A percentile compares a stretch with the other conserved stretches of the same genome.
phyloP scores from a whole-genome alignment of 2,329 filamentous ascomycete species.

The Fusarium mexicanum region DNA sequence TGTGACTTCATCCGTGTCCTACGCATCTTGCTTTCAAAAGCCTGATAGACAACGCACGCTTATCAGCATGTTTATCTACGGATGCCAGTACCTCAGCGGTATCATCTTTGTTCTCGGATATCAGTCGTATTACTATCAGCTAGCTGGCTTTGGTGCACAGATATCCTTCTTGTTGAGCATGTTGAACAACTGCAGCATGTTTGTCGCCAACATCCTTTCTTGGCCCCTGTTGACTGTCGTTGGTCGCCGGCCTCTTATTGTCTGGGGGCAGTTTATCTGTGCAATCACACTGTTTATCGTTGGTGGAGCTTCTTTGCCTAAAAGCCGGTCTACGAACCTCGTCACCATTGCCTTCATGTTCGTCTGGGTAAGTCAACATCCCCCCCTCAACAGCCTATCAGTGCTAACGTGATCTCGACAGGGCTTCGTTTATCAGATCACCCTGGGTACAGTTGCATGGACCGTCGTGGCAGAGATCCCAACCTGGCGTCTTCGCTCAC shows the following conservation, averaged over 20 bases:
- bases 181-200: slow-evolving; percentile 50
- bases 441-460: slow-evolving; percentile 43
- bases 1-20: slow-evolving; percentile 49
- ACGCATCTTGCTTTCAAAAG: slow-evolving; percentile 53
- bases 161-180: slow-evolving; percentile 53
- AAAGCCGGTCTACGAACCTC: neutral
- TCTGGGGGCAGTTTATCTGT: neutral
- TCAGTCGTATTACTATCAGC: slow-evolving; percentile 55
- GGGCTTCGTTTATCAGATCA: slow-evolving; percentile 50
- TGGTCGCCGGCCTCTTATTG: slow-evolving; percentile 40
- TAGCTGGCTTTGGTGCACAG: slow-evolving; percentile 51
- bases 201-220: slow-evolving; percentile 53
- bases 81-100: slow-evolving; percentile 49
- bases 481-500: neutral
- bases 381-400: fast-evolving
- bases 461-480: slow-evolving; percentile 2
- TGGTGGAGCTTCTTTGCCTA: neutral
- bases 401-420: neutral
- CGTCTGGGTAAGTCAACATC: neutral
- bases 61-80: slow-evolving; percentile 50
- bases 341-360: slow-evolving; percentile 44
- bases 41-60: slow-evolving; percentile 53
- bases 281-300: neutral
- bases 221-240: slow-evolving; percentile 51
- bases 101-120: slow-evolving; percentile 51